A percentile compares a stretch with the other conserved stretches of the same genome.
These are phyloP conservation scores for Epichloe festucae DNA, from an alignment of 2,329 filamentous ascomycete genomes.

Conservation along the genomic window DNA sequence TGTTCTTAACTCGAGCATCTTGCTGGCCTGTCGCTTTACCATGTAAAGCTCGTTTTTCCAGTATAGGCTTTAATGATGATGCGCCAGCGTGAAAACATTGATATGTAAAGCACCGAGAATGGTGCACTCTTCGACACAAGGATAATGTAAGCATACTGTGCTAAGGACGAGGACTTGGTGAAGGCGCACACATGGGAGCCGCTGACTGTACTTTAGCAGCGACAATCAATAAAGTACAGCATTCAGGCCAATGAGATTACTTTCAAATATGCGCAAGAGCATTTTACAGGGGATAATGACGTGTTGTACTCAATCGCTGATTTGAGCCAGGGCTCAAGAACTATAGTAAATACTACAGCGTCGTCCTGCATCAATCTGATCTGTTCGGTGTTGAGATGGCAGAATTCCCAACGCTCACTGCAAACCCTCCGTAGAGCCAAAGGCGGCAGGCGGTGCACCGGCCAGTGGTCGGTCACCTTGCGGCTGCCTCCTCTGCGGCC, in stretches of 20 bases:
- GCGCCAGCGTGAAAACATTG: neutral
- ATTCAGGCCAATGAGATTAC: neutral
- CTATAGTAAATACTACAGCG: too few species aligned
- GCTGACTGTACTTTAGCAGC: neutral
- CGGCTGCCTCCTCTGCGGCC: neutral
- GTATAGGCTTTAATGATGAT: neutral
- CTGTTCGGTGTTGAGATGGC: neutral
- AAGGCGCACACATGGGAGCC: neutral
- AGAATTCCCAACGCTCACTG: neutral
- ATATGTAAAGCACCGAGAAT: neutral
- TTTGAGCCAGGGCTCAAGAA: too few species aligned
- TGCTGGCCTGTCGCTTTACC: constrained; percentile 9
- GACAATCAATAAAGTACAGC: neutral
- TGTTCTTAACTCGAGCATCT: constrained; percentile 32
- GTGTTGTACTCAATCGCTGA: neutral
- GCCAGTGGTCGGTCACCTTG: neutral
- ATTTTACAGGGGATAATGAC: neutral
- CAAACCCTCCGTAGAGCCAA: neutral
- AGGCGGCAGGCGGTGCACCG: neutral
- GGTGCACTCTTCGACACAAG: constrained; percentile 5
- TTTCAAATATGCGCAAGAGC: neutral
- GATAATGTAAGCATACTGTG: constrained; percentile 8
- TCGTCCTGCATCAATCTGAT: neutral
- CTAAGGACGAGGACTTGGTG: neutral
- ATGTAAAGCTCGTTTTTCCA: neutral